Conservation (phyloP, 805 yeast genomes). For the Yamadazyma nakazawae region DNA sequence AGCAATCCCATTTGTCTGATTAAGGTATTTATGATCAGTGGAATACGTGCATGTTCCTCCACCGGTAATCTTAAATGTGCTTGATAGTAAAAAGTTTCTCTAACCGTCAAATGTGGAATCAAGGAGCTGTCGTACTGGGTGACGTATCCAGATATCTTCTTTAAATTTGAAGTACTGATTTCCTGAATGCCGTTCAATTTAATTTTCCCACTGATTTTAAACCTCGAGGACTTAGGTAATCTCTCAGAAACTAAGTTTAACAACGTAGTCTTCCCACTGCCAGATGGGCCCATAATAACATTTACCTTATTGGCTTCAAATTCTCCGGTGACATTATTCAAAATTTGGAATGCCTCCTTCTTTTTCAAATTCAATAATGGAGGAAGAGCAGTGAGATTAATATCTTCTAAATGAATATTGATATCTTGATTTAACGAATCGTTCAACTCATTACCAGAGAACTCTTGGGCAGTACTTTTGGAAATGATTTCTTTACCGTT, state of each 20-base stretch:
- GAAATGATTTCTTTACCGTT: conserved; percentile 1
- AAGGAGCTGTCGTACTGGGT: conserved; percentile 78
- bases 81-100: conserved; percentile 71
- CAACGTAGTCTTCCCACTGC: conserved; percentile 43
- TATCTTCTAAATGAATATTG: conserved; percentile 18
- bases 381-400: conserved; percentile 48
- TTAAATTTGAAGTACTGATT: conserved; percentile 22
- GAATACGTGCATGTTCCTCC: conserved; percentile 33
- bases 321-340: conserved; percentile 28
- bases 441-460: background rate
- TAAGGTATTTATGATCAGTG: conserved; percentile 52
- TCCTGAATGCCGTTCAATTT: conserved; percentile 24
- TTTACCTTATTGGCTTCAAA: conserved; percentile 34
- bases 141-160: conserved; percentile 62
- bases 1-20: conserved; percentile 64
- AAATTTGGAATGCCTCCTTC: conserved; percentile 11
- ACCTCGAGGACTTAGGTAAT: conserved; percentile 15
- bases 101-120: conserved; percentile 67
- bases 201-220: conserved; percentile 23
- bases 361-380: conserved; percentile 30
- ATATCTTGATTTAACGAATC: conserved; percentile 15
- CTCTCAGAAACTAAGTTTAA: conserved; percentile 52
- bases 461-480: background rate
- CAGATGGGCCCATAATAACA: conserved; percentile 47
- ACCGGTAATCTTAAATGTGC: conserved; percentile 63